phyloP scores from a whole-genome alignment of 768 basidiomycete species.

The Phanerodontia chrysosporium region DNA sequence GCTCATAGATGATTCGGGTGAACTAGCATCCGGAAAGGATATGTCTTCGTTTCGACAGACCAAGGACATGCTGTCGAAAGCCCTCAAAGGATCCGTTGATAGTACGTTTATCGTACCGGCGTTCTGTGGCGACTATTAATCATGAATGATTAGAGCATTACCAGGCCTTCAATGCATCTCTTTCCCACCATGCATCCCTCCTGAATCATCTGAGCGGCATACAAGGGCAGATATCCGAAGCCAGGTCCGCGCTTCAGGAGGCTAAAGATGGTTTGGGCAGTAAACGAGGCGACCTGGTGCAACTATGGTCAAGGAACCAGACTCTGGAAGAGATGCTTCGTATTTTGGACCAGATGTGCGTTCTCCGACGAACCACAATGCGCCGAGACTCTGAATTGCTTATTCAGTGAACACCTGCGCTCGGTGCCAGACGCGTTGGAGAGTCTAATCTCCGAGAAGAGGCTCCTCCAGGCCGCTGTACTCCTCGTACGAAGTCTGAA shows the following conservation, averaged over 20 bases:
- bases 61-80: constrained; percentile 72
- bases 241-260: constrained; percentile 69
- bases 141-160: constrained; percentile 63
- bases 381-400: constrained; percentile 16
- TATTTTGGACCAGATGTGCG: constrained; percentile 92
- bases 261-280: constrained; percentile 74
- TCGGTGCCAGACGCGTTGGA: constrained; percentile 89
- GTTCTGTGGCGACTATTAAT: background rate
- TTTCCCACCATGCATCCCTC: constrained; percentile 85
- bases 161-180: constrained; percentile 89
- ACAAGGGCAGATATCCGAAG: constrained; percentile 69
- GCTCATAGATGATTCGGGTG: constrained; percentile 64
- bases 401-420: constrained; percentile 78
- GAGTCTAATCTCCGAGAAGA: constrained; percentile 93
- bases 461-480: constrained; percentile 82
- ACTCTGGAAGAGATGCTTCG: constrained; percentile 94
- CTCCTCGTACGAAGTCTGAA: constrained; percentile 86
- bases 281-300: constrained; percentile 85
- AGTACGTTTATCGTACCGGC: constrained; percentile 46
- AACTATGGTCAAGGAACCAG: constrained; percentile 85
- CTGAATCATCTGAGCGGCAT: constrained; percentile 66
- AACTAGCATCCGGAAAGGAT: constrained; percentile 56
- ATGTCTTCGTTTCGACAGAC: constrained; percentile 74
- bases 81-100: constrained; percentile 85
- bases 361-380: constrained; percentile 3